These are phyloP conservation scores for Emmonsiellopsis sp. DNA, from an alignment of 2,329 filamentous ascomycete species.

Conservation along the genomic window DNA sequence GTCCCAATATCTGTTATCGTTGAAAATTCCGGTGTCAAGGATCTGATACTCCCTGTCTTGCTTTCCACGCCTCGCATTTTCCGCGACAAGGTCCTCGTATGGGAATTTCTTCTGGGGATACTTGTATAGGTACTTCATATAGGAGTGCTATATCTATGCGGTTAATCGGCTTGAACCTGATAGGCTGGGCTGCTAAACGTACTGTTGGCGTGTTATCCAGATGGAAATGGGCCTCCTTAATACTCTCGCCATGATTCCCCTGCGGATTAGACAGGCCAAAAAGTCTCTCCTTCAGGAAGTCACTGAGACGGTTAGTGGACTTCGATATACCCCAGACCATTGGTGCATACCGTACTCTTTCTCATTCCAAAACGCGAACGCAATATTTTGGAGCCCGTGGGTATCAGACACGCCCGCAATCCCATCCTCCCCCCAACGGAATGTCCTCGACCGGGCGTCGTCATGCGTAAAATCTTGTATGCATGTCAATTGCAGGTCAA, in stretches of 20 bases:
- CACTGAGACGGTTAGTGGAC: constrained; percentile 41
- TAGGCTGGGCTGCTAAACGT: constrained; percentile 13
- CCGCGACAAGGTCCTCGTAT: constrained; percentile 76
- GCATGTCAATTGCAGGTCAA: constrained; percentile 5
- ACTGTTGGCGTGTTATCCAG: constrained; percentile 81
- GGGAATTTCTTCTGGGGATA: constrained; percentile 88
- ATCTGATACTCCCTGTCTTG: constrained; percentile 84
- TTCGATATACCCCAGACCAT: background rate
- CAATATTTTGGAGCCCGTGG: constrained; percentile 83
- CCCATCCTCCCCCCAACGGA: constrained; percentile 93
- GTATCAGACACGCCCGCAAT: constrained; percentile 94
- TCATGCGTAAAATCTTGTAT: constrained; percentile 80
- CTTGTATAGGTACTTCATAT: constrained; percentile 99
- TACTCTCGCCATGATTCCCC: constrained; percentile 91
- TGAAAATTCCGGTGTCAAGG: constrained; percentile 77
- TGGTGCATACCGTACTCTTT: constrained; percentile 59
- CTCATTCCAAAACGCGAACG: constrained; percentile 96
- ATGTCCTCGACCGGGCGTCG: constrained; percentile 76
- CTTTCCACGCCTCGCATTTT: constrained; percentile 69
- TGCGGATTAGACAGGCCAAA: constrained; percentile 94
- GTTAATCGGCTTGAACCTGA: constrained; percentile 19
- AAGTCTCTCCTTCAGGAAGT: constrained; percentile 87
- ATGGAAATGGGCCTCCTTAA: constrained; percentile 96
- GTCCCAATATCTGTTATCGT: constrained; percentile 90
- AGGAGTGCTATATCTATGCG: constrained; percentile 62